Conservation (phyloP, 176 grass and related monocot species). For the Carex myosuroides region DNA sequence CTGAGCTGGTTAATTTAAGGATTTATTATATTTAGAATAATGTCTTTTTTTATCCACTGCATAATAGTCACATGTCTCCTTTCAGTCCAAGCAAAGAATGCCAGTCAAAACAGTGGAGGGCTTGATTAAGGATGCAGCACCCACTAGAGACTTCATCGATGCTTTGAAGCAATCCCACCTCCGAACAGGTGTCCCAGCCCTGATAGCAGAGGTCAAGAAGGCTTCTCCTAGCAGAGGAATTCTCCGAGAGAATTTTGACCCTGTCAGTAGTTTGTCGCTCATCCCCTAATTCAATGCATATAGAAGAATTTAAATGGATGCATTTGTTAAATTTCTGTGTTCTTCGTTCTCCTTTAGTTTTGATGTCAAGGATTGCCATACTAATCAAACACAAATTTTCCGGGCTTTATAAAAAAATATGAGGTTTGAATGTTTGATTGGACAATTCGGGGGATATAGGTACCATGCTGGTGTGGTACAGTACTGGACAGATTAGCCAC, state of each 20-base stretch:
- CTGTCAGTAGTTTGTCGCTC: conserved; percentile 41
- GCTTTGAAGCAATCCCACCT: conserved; percentile 46
- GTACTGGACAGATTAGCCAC: background rate
- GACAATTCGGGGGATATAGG: background rate
- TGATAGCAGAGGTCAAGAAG: conserved; percentile 93
- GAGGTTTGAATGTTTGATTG: background rate
- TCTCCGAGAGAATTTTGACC: conserved; percentile 77
- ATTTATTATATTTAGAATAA: background rate
- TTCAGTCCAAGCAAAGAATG: conserved; percentile 26
- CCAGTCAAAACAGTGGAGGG: conserved; percentile 20
- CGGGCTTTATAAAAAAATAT: background rate
- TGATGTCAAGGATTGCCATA: background rate
- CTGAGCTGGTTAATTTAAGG: background rate
- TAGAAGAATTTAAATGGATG: background rate
- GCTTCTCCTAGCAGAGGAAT: conserved; percentile 84
- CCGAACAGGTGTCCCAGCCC: conserved; percentile 51
- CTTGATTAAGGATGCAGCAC: conserved; percentile 43
- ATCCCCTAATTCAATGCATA: background rate
- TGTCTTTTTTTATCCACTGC: conserved; percentile 1
- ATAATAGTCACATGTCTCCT: background rate
- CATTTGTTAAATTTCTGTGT: background rate
- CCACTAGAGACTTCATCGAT: conserved; percentile 61
- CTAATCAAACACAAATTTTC: background rate
- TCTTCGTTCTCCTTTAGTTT: background rate
- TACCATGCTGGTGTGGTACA: background rate